Evolutionary conservation across 2,329 filamentous ascomycete genomes (phyloP).

Genomic region (Penicillium crustosum): DNA sequence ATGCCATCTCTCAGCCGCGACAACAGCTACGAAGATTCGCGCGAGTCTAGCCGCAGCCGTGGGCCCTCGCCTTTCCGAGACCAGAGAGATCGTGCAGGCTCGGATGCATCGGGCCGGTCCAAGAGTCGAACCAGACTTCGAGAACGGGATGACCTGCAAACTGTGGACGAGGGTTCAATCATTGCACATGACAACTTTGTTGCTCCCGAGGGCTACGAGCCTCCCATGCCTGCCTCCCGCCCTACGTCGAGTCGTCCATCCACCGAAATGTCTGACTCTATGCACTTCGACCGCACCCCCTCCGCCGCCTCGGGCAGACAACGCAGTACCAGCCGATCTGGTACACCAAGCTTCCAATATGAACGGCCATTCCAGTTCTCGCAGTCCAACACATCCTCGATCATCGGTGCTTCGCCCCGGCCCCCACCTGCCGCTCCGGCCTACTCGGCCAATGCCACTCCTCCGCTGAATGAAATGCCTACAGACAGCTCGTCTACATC

Average conservation of each 20-base stretch:
- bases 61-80: conserved; percentile 40
- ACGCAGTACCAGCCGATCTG: conserved; percentile 41
- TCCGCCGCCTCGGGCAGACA: conserved; percentile 43
- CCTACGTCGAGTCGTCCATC: conserved; percentile 42
- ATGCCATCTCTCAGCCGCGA: conserved; percentile 29
- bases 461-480: conserved; percentile 50
- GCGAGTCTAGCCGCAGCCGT: conserved; percentile 38
- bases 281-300: conserved; percentile 36
- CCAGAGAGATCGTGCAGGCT: conserved; percentile 55
- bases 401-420: conserved; percentile 44
- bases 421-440: conserved; percentile 47
- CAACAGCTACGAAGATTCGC: conserved; percentile 37
- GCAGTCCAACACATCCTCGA: conserved; percentile 28
- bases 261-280: conserved; percentile 32
- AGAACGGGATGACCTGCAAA: conserved; percentile 56
- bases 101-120: conserved; percentile 54
- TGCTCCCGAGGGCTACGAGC: conserved; percentile 27
- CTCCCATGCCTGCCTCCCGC: conserved; percentile 28
- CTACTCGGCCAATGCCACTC: conserved; percentile 55
- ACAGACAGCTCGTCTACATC: conserved; percentile 44
- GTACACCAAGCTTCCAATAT: conserved; percentile 35
- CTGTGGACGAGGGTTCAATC: conserved; percentile 49
- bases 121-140: conserved; percentile 54
- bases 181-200: conserved; percentile 30
- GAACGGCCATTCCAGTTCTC: conserved; percentile 35